Evolutionary conservation across 805 yeast species (phyloP), one percentile per base, ranked within the genome.

Genomic region (Wickerhamiella cacticola): DNA sequence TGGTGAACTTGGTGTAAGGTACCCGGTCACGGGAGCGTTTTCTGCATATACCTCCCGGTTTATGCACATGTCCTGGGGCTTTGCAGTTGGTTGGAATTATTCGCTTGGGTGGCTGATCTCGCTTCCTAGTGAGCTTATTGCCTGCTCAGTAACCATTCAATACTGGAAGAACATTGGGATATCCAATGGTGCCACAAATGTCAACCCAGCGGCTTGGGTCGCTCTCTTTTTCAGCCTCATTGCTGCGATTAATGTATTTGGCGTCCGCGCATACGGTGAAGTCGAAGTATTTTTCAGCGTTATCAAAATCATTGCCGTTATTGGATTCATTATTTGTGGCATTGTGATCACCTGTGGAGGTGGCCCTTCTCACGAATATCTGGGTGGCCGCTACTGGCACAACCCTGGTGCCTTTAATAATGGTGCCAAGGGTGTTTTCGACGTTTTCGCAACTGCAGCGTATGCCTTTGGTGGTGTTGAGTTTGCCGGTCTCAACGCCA

Each of bases 381-480:
- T 71, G 48, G 82, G 82, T 19, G 74, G 68, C 2, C 63, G 57
- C 50, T 73, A 72, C 62, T 78, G 80, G 80, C 68, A 73, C 50
- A 53, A 71, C 45, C 82, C 82, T 0, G 89, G 88, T 46, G 78
- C 87, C 0, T 79, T 82, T 56, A 73, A 76, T 8, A 66, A 72
- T 26, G 80, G 74, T 7, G 79, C 80, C 62, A 79, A 80, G 63
- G 87, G 86, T 51, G 75, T 82, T 46, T 75, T 80, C 58, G 68
- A 82, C 0, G 83, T 78, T 13, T 75, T 82, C 51, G 80, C 80
- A 43, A 77, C 82, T 33, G 86, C 89, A 12, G 85, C 87, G 0
- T 83, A 81, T 61, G 73, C 85, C 9, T 83, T 77, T 58, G 76
- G 82, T 35, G 89, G 89, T 51, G 74, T 84, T n/a, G 92, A 82